Evolutionary conservation across 768 basidiomycete genomes (phyloP), one percentile per base, ranked within the genome.

Genomic region (Austroboletus festivus): DNA sequence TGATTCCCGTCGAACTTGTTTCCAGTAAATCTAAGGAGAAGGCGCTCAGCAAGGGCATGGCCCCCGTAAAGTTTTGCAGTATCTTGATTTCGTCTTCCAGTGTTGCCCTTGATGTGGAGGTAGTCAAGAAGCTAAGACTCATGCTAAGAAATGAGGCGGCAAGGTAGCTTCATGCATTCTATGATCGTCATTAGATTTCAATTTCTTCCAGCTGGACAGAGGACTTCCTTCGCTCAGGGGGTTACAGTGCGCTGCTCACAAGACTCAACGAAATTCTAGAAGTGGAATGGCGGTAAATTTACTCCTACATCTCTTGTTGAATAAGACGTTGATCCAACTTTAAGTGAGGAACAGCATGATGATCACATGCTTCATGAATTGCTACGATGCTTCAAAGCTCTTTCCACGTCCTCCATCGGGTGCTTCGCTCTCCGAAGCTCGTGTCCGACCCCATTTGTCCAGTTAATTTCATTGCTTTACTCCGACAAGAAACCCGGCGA

Each of bases 401-500:
- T 99, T 3, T 85, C 90, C 0, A 95, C 94, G 0, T 93, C 90
- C 8, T 77, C 86, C 40, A 85, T 89, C 30, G 95, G 95, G 13
- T 93, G 89, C 61, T 82, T 84, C 44, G 93, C 96, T 5, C 79
- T 99, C 11, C 85, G 93, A n/a, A 85, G 82, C 58, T 86, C 85
- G 24, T 87, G 87, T 49, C 93, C 94, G 1, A 83, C 86, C 0
- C 96, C 95, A 1, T 97, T 92, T 64, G 74, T 77, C 4, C 88
- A 94, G 53, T 75, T 99, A 23, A 76, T 94, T 16, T 72, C 82
- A 9, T 77, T 98, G 15, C 75, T 98, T 2, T 98, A 91, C 68
- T 95, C 93, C 4, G 95, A 98, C 73, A 98, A 98, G 74, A 96
- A 94, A 64, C 96, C 96, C 0, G 96, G 96, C 38, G 96, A 99